A percentile compares a stretch with the other conserved stretches of the same genome.
phyloP scores from a whole-genome alignment of 192 early-diverging fungal genomes.

The Cetraspora pellucida region DNA sequence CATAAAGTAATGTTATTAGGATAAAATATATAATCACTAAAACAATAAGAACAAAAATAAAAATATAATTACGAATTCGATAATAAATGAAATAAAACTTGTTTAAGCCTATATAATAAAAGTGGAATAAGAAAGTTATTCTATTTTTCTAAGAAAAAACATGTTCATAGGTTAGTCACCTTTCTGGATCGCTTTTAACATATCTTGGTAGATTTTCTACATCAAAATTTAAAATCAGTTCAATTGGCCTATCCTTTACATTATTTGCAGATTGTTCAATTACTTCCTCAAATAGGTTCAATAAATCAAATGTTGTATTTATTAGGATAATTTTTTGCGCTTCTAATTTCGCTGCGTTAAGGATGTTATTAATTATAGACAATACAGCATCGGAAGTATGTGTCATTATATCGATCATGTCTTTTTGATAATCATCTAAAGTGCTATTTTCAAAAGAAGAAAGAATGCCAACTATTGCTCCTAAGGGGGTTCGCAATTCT shows the following conservation, averaged over 20 bases:
- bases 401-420: slow-evolving; percentile 51
- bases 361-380: slow-evolving; percentile 44
- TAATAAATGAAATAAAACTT: too few species aligned
- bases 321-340: slow-evolving; percentile 47
- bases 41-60: not conserved
- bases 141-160: not conserved
- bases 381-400: slow-evolving; percentile 46
- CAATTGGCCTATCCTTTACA: slow-evolving; percentile 41
- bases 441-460: slow-evolving; percentile 46
- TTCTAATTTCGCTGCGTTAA: slow-evolving; percentile 47
- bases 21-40: too few species aligned
- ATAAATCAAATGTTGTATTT: slow-evolving; percentile 46
- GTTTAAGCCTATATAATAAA: slow-evolving; percentile 34
- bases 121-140: not conserved
- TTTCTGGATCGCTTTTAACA: slow-evolving; percentile 33
- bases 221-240: slow-evolving; percentile 48
- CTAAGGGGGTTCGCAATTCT: slow-evolving; percentile 40
- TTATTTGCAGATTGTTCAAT: slow-evolving; percentile 47
- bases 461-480: slow-evolving; percentile 47
- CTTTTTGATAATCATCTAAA: slow-evolving; percentile 42
- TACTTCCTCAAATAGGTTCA: slow-evolving; percentile 45
- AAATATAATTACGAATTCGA: slow-evolving; percentile 45
- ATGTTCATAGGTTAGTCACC: not conserved
- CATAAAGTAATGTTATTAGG: too few species aligned
- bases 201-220: slow-evolving; percentile 47